Conservation (phyloP, 2,329 filamentous ascomycete genomes). For the Phoma herbarum region DNA sequence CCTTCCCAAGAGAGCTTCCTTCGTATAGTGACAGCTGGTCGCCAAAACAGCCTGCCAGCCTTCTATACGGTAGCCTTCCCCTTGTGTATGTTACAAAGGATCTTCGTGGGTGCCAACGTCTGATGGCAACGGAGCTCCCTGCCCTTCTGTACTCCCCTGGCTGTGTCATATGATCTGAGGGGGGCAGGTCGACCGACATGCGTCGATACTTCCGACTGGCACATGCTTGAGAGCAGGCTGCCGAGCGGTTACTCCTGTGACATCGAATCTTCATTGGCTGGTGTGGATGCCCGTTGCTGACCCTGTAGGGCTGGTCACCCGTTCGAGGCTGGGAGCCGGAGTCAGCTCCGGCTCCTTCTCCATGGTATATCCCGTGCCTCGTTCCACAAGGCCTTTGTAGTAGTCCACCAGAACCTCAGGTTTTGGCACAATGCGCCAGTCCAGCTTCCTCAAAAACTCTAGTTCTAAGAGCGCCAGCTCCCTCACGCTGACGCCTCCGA, state of each 20-base stretch:
- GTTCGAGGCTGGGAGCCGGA: conserved; percentile 21
- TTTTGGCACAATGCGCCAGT: conserved; percentile 97
- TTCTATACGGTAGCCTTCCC: conserved; percentile 21
- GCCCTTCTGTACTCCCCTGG: neutral
- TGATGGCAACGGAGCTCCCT: neutral
- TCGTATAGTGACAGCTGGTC: conserved; percentile 18
- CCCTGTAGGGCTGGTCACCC: conserved; percentile 25
- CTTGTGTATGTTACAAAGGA: conserved; percentile 4
- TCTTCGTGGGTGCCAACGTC: neutral
- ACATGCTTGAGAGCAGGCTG: conserved; percentile 9
- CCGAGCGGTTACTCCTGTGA: conserved; percentile 10
- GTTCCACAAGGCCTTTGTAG: conserved; percentile 83
- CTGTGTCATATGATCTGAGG: neutral
- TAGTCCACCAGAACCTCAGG: conserved; percentile 94
- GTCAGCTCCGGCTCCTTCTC: conserved; percentile 39
- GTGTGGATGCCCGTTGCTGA: conserved; percentile 37
- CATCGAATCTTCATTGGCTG: conserved; percentile 24
- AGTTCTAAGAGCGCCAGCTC: conserved; percentile 92
- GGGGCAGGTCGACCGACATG: conserved; percentile 1
- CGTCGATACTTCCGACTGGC: neutral
- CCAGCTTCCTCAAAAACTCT: conserved; percentile 89
- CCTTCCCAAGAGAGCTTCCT: conserved; percentile 22
- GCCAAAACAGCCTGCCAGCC: conserved; percentile 9
- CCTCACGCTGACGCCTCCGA: conserved; percentile 88
- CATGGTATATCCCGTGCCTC: conserved; percentile 67